Evolutionary conservation across 352 stramenopile genomes (phyloP).

Genomic region (Pythium sukuiense): DNA sequence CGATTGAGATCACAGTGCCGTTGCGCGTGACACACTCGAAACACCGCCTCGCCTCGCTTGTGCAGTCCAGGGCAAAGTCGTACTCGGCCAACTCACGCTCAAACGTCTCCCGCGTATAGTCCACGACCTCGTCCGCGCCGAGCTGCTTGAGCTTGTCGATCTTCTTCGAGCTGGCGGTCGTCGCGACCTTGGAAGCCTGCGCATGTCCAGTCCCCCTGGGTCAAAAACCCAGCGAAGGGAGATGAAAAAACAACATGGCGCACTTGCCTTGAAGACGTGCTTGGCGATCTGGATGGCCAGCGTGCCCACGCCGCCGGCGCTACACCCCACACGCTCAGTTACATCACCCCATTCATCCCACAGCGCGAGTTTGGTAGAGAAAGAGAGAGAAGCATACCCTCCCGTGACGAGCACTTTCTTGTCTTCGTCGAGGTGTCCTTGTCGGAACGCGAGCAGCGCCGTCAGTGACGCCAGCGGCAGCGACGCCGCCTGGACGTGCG

Average conservation of each 20-base stretch:
- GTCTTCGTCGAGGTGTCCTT: constrained; percentile 45
- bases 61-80: constrained; percentile 79
- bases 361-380: background rate
- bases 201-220: background rate
- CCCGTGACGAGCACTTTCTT: constrained; percentile 80
- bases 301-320: constrained; percentile 65
- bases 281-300: constrained; percentile 80
- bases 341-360: background rate
- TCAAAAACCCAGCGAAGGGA: background rate
- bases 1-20: constrained; percentile 60
- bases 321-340: constrained; percentile 13
- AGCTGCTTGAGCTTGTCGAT: constrained; percentile 63
- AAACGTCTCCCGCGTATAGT: constrained; percentile 68
- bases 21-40: constrained; percentile 61
- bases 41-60: constrained; percentile 59
- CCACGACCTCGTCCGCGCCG: constrained; percentile 67
- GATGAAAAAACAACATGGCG: background rate
- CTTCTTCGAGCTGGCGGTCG: constrained; percentile 68
- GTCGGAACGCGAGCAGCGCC: constrained; percentile 51
- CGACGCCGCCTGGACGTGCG: constrained; percentile 67
- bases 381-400: constrained; percentile 31
- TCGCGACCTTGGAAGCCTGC: constrained; percentile 57
- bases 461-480: constrained; percentile 61
- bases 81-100: constrained; percentile 69
- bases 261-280: constrained; percentile 63